Percentiles rank a stretch among this genome's conserved stretches.
Conservation (phyloP, 306 rosid species). For the Fragaria iinumae region DNA sequence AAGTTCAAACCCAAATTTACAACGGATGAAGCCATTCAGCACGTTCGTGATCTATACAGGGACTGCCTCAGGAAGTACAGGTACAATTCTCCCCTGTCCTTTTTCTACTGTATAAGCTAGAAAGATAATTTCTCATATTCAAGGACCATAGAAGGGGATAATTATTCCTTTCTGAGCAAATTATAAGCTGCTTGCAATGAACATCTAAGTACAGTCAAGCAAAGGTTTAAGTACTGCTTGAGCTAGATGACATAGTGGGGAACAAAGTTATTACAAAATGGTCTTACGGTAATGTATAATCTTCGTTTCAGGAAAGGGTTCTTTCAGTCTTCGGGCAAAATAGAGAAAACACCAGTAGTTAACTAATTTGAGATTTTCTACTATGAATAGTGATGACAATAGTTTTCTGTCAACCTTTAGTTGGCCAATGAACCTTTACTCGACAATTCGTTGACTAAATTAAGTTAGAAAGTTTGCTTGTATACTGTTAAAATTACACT, state of each 20-base stretch:
- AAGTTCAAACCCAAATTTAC: conserved; percentile 80
- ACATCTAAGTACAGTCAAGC: neutral
- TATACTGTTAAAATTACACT: neutral
- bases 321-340: neutral
- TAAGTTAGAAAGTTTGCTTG: neutral
- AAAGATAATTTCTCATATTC: neutral
- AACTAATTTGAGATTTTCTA: neutral
- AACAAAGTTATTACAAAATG: neutral
- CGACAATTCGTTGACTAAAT: neutral
- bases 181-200: neutral
- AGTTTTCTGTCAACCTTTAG: neutral
- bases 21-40: conserved; percentile 74
- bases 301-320: neutral
- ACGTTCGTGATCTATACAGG: conserved; percentile 67
- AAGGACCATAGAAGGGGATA: neutral
- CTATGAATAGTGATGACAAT: neutral
- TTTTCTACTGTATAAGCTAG: neutral
- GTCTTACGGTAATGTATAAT: neutral
- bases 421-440: neutral
- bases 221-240: neutral
- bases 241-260: neutral
- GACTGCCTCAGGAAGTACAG: conserved; percentile 68
- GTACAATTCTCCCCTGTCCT: conserved; percentile 34
- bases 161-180: neutral
- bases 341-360: neutral